Base-by-base conservation (phyloP, 2,329 filamentous ascomycete genomes). In the Pyricularia sp. region DNA sequence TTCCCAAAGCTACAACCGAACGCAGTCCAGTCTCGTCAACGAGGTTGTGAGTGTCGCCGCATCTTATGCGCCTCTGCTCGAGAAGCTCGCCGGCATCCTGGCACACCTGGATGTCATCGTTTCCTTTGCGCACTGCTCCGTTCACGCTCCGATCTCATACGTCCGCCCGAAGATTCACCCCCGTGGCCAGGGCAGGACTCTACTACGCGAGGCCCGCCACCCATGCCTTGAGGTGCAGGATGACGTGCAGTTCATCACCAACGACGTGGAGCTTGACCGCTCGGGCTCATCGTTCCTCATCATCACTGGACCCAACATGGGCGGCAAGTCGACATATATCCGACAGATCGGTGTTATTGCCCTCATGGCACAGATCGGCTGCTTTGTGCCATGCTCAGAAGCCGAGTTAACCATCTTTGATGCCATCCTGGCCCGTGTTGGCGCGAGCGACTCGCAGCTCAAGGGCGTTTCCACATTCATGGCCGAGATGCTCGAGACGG, bases 181-280 rank as follows among this genome's bases (percentile, higher is more conserved):
- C 12, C 92, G 95, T 36, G 95, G 94, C 31, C 88, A 92, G 65
- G 95, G 94, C 3, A 90, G 93, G 74, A 99, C 95, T 0, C 82
- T 96, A 26, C 85, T 99, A n/a, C 92, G 90, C 72, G 96, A 97
- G 80, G 93, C 95, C 2, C 91, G 96, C 12, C 95, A 99, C 76
- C 96, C 96, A 0, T 99, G 95, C 77, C 92, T 99, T 88, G 95
- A 99, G 78, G 94, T 97, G 87, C 95, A 99, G 79, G 96, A 99
- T 75, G 95, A 99, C 75, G 90, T 99, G 61, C 94, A 94, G 71
- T 99, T 99, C 81, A 99, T 99, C 79, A 97, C 94, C 69, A 99
- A 99, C 78, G 94, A 99, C 74, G 92, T 98, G 26, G 88, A 89
- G 68, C 87, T 99, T 55, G 84, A 87, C 5, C 89, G 93, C 10